These are phyloP conservation scores for Elsinoe arachidis DNA, from an alignment of 2,329 filamentous ascomycete species.

Conservation along the genomic window DNA sequence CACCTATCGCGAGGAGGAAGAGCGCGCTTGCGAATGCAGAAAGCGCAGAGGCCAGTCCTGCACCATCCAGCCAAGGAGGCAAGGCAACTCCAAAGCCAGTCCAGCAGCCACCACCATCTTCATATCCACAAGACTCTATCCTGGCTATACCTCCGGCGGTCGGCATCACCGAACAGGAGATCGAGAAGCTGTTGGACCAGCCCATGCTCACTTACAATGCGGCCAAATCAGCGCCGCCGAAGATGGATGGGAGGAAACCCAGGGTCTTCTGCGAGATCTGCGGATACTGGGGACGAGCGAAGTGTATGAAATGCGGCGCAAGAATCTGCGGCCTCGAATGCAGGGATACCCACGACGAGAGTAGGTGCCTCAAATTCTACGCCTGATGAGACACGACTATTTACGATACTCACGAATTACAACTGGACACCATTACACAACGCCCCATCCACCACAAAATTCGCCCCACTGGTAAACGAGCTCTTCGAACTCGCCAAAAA, in stretches of 20 bases:
- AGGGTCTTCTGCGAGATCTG: conserved; percentile 69
- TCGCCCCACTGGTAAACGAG: conserved; percentile 24
- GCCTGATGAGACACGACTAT: conserved; percentile 20
- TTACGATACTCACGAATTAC: neutral
- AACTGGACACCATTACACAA: conserved; percentile 13
- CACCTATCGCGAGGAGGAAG: conserved; percentile 27
- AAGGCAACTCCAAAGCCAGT: conserved; percentile 7
- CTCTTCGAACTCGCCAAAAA: conserved; percentile 22
- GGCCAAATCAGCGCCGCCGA: conserved; percentile 39
- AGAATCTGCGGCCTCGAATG: conserved; percentile 71
- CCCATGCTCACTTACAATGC: conserved; percentile 62
- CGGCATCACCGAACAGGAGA: conserved; percentile 36
- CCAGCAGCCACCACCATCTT: conserved; percentile 18
- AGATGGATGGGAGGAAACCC: conserved; percentile 38
- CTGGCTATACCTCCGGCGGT: conserved; percentile 21
- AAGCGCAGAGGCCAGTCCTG: conserved; percentile 39
- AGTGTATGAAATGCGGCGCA: conserved; percentile 69
- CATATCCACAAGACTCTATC: conserved; percentile 5
- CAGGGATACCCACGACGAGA: conserved; percentile 61
- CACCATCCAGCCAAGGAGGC: conserved; percentile 5
- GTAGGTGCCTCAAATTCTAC: conserved; percentile 53
- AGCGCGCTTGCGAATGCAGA: conserved; percentile 25
- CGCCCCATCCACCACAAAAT: conserved; percentile 25
- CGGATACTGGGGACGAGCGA: conserved; percentile 71
- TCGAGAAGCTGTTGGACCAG: conserved; percentile 54